These are phyloP conservation scores for Jackrogersella minutella DNA, from an alignment of 495 filamentous ascomycete genomes.

Conservation along the genomic window DNA sequence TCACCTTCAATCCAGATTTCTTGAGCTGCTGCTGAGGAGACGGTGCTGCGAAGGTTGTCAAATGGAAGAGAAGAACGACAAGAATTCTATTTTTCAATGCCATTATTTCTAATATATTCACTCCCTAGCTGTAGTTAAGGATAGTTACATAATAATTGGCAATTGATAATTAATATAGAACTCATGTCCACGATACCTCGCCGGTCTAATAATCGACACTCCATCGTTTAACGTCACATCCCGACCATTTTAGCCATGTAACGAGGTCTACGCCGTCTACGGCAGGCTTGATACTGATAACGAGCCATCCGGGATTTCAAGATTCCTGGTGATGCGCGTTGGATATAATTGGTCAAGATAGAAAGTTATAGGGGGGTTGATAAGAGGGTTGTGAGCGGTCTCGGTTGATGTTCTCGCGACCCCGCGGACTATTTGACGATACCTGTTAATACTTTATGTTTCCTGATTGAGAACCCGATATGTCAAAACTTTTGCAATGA, in stretches of 20 bases:
- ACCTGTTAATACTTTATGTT: too few species aligned
- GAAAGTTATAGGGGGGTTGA: background rate
- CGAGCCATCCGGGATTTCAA: background rate
- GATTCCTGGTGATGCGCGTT: background rate
- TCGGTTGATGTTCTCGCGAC: conserved; percentile 28
- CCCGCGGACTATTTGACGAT: conserved; percentile 17
- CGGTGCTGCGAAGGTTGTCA: background rate
- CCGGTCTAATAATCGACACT: conserved; percentile 31
- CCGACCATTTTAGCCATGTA: conserved; percentile 32
- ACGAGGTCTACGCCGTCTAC: conserved; percentile 24
- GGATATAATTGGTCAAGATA: conserved; percentile 6
- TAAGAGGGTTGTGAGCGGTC: background rate
- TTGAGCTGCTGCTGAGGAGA: background rate
- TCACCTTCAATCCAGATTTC: conserved; percentile 18
- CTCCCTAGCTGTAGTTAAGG: background rate
- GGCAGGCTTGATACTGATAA: background rate
- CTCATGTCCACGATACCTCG: conserved; percentile 29
- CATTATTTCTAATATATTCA: conserved; percentile 20
- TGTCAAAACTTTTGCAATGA: too few species aligned
- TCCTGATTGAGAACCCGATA: too few species aligned
- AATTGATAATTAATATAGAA: conserved; percentile 8
- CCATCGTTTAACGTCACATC: conserved; percentile 28
- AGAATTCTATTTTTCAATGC: conserved; percentile 2
- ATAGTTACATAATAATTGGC: conserved; percentile 28
- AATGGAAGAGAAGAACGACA: conserved; percentile 13